Evolutionary conservation across 2,329 filamentous ascomycete genomes (phyloP).

Genomic region (Tolypocladium cylindrosporum): DNA sequence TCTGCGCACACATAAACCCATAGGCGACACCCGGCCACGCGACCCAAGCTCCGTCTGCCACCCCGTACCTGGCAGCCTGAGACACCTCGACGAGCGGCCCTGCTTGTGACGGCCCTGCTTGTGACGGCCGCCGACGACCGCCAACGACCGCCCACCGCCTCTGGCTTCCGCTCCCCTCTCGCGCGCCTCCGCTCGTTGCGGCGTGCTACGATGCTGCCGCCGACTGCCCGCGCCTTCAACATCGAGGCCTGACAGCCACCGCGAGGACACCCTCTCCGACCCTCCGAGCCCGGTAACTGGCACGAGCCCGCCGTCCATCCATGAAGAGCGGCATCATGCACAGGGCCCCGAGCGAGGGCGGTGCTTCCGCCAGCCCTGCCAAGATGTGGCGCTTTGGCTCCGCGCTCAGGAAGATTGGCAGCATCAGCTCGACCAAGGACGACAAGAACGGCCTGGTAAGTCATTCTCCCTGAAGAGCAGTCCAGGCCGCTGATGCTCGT

Average conservation of each 20-base stretch:
- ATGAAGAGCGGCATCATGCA: conserved; percentile 13
- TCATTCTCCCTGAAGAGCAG: neutral
- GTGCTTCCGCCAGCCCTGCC: conserved; percentile 6
- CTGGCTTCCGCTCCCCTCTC: neutral
- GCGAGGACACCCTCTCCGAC: neutral
- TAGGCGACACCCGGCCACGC: neutral
- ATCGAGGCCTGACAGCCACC: neutral
- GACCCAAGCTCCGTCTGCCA: neutral
- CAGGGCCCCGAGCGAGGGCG: conserved; percentile 18
- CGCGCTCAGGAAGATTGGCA: conserved; percentile 9
- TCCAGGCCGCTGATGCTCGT: neutral
- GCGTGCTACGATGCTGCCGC: neutral
- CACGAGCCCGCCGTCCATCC: neutral
- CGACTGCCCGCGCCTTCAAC: neutral
- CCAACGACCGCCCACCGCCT: neutral
- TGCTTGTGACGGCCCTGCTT: neutral
- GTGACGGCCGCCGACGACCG: neutral
- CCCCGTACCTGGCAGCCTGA: neutral
- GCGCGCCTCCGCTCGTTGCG: neutral
- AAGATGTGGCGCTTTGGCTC: conserved; percentile 13
- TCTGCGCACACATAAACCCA: neutral
- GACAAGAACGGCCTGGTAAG: conserved; percentile 9
- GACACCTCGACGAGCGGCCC: neutral
- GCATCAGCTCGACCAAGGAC: conserved; percentile 11
- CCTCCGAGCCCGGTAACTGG: neutral